A percentile compares a stretch with the other conserved stretches of the same genome.
Evolutionary conservation across 2,329 filamentous ascomycete genomes (phyloP).

Genomic region (Colletotrichum chrysophilum): DNA sequence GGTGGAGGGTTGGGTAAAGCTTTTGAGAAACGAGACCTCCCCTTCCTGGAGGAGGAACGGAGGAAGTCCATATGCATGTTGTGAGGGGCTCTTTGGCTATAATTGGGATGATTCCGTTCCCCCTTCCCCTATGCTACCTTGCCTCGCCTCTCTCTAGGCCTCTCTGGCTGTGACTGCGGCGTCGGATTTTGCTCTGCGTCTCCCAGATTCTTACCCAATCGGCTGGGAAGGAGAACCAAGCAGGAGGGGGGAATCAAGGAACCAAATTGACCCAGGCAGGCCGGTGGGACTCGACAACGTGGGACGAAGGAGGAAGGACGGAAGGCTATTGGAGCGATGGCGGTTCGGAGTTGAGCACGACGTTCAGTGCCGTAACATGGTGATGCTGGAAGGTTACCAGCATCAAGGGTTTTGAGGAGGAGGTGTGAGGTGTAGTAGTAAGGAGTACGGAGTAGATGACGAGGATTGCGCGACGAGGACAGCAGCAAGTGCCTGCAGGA

Average conservation of each 20-base stretch:
- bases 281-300: constrained; percentile 17
- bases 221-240: constrained; percentile 1
- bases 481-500: constrained; percentile 15
- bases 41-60: constrained; percentile 37
- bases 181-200: neutral
- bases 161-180: neutral
- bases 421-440: neutral
- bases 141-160: neutral
- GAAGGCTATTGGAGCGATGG: constrained; percentile 8
- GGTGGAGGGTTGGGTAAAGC: constrained; percentile 58
- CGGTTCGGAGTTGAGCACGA: constrained; percentile 4
- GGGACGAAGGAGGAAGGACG: constrained; percentile 3
- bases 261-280: neutral
- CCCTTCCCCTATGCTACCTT: constrained; percentile 6
- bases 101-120: neutral
- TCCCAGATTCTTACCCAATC: constrained; percentile 3
- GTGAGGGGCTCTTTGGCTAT: neutral
- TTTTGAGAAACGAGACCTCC: constrained; percentile 63
- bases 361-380: constrained; percentile 11
- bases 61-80: constrained; percentile 23
- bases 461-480: constrained; percentile 15
- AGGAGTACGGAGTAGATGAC: constrained; percentile 1
- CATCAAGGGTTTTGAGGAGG: constrained; percentile 18
- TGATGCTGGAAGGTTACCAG: constrained; percentile 8
- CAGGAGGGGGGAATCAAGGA: constrained; percentile 4